These are phyloP conservation scores for Hortiboletus flavorubellus DNA, from an alignment of 768 basidiomycete genomes.

Conservation along the genomic window DNA sequence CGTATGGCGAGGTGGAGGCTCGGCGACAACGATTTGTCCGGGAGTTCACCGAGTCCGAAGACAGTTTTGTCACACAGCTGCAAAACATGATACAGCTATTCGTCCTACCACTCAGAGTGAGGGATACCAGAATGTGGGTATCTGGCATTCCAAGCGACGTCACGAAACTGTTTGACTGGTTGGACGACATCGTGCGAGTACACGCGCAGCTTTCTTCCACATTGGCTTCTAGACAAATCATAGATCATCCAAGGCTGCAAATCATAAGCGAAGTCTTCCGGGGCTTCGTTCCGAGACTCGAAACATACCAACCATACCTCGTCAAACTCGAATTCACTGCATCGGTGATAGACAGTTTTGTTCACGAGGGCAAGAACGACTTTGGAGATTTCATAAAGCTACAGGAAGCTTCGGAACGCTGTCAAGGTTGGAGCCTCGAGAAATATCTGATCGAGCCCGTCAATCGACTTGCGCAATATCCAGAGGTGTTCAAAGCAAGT, in stretches of 20 bases:
- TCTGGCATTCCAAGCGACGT: constrained; percentile 71
- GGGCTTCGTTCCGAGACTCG: constrained; percentile 60
- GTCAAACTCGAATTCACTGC: constrained; percentile 64
- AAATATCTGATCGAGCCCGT: constrained; percentile 74
- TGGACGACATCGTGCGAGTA: constrained; percentile 81
- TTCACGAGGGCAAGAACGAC: constrained; percentile 52
- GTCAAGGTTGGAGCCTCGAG: constrained; percentile 62
- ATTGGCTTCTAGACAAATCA: constrained; percentile 41
- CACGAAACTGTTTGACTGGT: constrained; percentile 77
- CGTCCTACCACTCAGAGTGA: constrained; percentile 71
- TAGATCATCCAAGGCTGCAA: constrained; percentile 44
- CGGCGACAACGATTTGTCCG: constrained; percentile 64
- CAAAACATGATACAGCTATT: constrained; percentile 68
- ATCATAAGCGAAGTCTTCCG: constrained; percentile 58
- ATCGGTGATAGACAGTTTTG: constrained; percentile 47
- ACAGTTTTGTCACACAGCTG: constrained; percentile 61
- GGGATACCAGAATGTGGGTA: constrained; percentile 73
- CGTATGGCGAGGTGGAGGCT: constrained; percentile 50
- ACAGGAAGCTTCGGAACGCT: constrained; percentile 52
- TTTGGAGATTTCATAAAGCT: constrained; percentile 84
- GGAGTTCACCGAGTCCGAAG: constrained; percentile 68
- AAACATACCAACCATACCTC: constrained; percentile 86
- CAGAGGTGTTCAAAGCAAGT: constrained; percentile 70
- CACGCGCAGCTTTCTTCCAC: constrained; percentile 61
- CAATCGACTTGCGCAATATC: constrained; percentile 66